Conservation (phyloP, 345 rosid genomes). For the Citrus glauca region DNA sequence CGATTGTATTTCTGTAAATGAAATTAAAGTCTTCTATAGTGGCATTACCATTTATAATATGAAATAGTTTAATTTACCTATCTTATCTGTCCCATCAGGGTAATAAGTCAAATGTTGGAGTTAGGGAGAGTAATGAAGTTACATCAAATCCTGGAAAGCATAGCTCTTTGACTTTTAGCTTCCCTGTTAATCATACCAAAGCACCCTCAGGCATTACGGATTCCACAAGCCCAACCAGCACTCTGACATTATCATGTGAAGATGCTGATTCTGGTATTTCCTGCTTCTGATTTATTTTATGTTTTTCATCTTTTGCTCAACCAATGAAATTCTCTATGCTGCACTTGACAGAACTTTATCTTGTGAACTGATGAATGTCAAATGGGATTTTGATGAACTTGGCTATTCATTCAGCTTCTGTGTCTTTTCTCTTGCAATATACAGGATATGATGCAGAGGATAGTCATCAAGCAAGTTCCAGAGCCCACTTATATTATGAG, state of each 20-base stretch:
- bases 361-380: background rate
- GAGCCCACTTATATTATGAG: conserved; percentile 29
- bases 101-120: conserved; percentile 46
- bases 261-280: conserved; percentile 83
- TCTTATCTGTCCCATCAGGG: conserved; percentile 37
- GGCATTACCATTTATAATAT: background rate
- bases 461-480: conserved; percentile 53
- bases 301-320: background rate
- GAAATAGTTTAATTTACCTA: background rate
- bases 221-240: conserved; percentile 78
- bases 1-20: background rate
- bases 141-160: conserved; percentile 32
- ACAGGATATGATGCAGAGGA: conserved; percentile 51
- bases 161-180: conserved; percentile 41
- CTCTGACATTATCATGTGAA: conserved; percentile 68
- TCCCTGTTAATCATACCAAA: conserved; percentile 28
- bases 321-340: background rate
- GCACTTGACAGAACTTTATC: background rate
- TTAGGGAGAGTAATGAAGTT: conserved; percentile 42
- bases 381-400: conserved; percentile 6
- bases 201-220: conserved; percentile 58
- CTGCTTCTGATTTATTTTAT: conserved; percentile 5
- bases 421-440: conserved; percentile 15
- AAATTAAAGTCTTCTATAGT: background rate
- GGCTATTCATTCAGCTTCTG: conserved; percentile 12